phyloP scores from a whole-genome alignment of 1,284 basidiomycete species.

The Irpex sp. region DNA sequence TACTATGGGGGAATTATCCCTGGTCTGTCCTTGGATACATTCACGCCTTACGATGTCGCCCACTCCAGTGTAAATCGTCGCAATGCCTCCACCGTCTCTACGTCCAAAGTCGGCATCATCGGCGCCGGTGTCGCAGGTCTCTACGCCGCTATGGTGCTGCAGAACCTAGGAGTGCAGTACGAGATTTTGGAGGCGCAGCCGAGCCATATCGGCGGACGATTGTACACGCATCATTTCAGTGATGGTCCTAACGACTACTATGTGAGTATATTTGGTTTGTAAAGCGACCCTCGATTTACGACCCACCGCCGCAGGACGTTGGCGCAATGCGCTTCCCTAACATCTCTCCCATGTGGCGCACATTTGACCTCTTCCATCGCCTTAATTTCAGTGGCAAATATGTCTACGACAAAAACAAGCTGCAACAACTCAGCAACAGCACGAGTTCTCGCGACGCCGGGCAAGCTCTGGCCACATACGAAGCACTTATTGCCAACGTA shows the following conservation, averaged over 20 bases:
- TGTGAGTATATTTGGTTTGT: background rate
- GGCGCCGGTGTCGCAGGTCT: constrained; percentile 4
- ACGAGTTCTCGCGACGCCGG: background rate
- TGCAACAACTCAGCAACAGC: background rate
- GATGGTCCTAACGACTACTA: constrained; percentile 5
- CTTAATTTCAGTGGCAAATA: constrained; percentile 6
- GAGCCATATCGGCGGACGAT: constrained; percentile 27
- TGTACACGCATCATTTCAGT: constrained; percentile 25
- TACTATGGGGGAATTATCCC: background rate
- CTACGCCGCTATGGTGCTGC: constrained; percentile 10
- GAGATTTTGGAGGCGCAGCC: constrained; percentile 10
- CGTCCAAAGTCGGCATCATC: constrained; percentile 2
- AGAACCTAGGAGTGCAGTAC: constrained; percentile 15
- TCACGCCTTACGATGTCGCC: too few relatives aligned
- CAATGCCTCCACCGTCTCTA: too few relatives aligned
- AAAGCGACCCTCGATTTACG: background rate
- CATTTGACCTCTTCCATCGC: constrained; percentile 20
- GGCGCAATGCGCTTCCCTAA: constrained; percentile 23
- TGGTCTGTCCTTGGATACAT: too few relatives aligned
- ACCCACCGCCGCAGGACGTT: too few relatives aligned
- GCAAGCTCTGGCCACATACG: constrained; percentile 1
- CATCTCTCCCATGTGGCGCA: constrained; percentile 24
- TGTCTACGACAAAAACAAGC: constrained; percentile 7
- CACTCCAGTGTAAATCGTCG: too few relatives aligned
- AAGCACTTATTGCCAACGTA: background rate